phyloP scores from a whole-genome alignment of 805 yeast species.

The Komagataella mondaviorum region DNA sequence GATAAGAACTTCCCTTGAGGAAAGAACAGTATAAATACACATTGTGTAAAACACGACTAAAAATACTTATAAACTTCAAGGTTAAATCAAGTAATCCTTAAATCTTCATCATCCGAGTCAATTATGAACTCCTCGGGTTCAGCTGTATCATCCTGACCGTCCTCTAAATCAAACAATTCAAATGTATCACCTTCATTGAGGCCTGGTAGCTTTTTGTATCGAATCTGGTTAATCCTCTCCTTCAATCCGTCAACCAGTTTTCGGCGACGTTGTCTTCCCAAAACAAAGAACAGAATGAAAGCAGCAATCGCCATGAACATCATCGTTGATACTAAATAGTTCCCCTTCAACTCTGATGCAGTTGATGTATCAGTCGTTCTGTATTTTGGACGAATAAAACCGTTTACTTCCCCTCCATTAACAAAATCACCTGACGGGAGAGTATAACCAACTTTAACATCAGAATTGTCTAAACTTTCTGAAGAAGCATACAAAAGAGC shows the following conservation, averaged over 20 bases:
- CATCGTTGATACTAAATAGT: background rate
- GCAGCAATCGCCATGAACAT: background rate
- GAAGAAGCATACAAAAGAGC: slow-evolving; percentile 49
- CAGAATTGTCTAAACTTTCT: background rate
- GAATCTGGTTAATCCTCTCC: background rate
- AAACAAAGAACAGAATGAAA: background rate
- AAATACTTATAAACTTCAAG: background rate
- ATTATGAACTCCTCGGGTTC: background rate
- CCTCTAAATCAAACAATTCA: background rate
- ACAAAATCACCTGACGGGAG: background rate
- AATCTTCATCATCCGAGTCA: background rate
- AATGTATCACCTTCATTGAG: background rate
- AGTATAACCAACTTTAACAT: background rate
- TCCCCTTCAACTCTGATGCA: background rate
- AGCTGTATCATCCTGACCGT: background rate
- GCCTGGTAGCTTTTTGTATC: background rate
- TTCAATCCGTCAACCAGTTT: background rate
- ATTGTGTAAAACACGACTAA: background rate
- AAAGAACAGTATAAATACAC: background rate
- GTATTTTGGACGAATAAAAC: background rate
- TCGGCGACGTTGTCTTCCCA: background rate
- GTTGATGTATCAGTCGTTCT: background rate
- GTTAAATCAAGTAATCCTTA: background rate
- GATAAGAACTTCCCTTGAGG: background rate
- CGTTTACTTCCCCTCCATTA: background rate